These are phyloP conservation scores for Tetragonia tetragonoides DNA, from an alignment of 148 eudicot species.

Conservation along the genomic window DNA sequence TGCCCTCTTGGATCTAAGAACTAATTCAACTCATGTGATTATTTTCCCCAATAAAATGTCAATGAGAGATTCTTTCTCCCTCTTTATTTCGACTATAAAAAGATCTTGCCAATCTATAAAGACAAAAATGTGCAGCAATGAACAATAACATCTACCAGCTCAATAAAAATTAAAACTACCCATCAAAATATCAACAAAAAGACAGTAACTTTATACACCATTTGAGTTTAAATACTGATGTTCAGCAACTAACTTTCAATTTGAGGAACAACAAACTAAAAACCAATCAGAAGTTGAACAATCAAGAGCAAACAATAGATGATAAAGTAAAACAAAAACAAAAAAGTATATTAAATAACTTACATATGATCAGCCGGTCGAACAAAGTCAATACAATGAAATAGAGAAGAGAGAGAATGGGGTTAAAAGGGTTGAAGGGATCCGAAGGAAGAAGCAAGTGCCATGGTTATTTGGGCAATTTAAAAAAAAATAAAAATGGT, in stretches of 20 bases:
- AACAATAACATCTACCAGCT: too few species aligned
- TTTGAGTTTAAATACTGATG: too few species aligned
- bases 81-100: background rate
- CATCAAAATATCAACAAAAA: background rate
- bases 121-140: background rate
- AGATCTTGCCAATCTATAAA: background rate
- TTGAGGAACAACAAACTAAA: background rate
- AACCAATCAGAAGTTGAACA: background rate
- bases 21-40: background rate
- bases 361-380: constrained; percentile 11
- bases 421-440: background rate
- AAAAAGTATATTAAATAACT: background rate
- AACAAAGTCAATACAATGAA: background rate
- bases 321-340: background rate
- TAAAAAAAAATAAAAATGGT: background rate
- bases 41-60: background rate
- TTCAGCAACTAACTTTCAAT: too few species aligned
- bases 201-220: too few species aligned
- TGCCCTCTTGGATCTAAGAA: background rate
- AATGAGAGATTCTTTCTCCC: background rate
- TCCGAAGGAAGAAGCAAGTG: constrained; percentile 3
- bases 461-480: constrained; percentile 18
- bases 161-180: too few species aligned
- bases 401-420: background rate
- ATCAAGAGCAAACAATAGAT: background rate